Percentiles rank a stretch among this genome's conserved stretches.
phyloP scores from a whole-genome alignment of 495 filamentous ascomycete genomes.

The Penicillium ochrochloron region DNA sequence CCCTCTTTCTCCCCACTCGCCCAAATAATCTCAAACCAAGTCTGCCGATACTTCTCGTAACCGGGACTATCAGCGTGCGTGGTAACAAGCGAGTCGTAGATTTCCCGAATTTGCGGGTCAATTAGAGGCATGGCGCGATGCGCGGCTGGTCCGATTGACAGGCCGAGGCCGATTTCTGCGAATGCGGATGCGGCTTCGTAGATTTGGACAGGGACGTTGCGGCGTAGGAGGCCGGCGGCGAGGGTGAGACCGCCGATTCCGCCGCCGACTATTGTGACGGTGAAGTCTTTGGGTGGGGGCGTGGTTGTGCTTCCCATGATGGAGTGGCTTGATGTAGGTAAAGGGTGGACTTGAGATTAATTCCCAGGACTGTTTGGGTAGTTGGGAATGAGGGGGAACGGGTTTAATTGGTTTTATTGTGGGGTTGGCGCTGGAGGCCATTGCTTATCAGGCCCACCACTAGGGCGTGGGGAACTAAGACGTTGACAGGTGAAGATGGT shows the following conservation, averaged over 20 bases:
- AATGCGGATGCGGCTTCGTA: constrained; percentile 60
- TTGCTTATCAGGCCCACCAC: not conserved
- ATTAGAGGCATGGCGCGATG: constrained; percentile 57
- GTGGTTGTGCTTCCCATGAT: constrained; percentile 8
- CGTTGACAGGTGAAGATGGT: constrained; percentile 3
- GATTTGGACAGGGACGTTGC: constrained; percentile 51
- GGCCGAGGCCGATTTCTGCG: constrained; percentile 62
- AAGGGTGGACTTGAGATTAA: not conserved
- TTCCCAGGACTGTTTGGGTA: not conserved
- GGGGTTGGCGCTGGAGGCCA: not conserved
- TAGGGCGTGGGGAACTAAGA: not conserved
- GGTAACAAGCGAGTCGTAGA: constrained; percentile 41
- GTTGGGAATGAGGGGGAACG: not conserved
- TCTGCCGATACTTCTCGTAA: constrained; percentile 27
- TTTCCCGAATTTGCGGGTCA: constrained; percentile 43
- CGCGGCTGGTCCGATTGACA: constrained; percentile 63
- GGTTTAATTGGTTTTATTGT: not conserved
- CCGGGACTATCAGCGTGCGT: constrained; percentile 36
- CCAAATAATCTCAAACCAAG: constrained; percentile 39
- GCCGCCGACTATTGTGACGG: constrained; percentile 62
- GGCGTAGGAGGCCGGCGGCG: constrained; percentile 58
- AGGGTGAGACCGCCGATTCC: constrained; percentile 64
- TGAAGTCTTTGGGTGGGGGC: constrained; percentile 31
- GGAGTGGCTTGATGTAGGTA: not conserved
- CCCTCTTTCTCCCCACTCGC: constrained; percentile 29